These are phyloP conservation scores for Teunomyces panamensis DNA, from an alignment of 805 yeast species.

Conservation along the genomic window DNA sequence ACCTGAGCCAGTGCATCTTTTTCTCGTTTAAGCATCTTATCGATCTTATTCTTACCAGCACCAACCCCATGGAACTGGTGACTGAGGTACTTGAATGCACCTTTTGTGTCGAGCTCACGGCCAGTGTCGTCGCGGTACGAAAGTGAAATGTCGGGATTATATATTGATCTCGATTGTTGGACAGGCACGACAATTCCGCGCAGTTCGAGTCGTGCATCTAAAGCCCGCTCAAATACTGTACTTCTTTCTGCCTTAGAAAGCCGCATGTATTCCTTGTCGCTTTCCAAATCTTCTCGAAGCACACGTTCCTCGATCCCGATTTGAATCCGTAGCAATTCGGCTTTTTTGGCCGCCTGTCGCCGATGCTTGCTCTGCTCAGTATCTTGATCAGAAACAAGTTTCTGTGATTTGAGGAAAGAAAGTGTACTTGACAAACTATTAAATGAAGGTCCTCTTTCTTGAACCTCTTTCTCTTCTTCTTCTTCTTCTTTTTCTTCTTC, in stretches of 20 bases:
- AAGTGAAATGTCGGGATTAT: conserved; percentile 50
- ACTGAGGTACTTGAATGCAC: conserved; percentile 74
- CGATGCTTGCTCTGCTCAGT: conserved; percentile 13
- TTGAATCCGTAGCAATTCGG: conserved; percentile 28
- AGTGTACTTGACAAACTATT: conserved; percentile 26
- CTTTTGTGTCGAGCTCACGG: conserved; percentile 53
- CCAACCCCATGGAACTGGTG: conserved; percentile 70
- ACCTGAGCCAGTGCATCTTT: background rate
- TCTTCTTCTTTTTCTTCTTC: background rate
- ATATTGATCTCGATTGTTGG: conserved; percentile 11
- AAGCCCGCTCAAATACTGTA: conserved; percentile 19
- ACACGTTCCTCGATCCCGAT: conserved; percentile 33
- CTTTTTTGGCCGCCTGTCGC: conserved; percentile 22
- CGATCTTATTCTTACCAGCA: background rate
- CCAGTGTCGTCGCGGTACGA: conserved; percentile 68
- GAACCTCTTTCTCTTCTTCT: background rate
- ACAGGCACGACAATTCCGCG: conserved; percentile 21
- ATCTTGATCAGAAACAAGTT: conserved; percentile 11
- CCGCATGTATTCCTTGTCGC: conserved; percentile 23
- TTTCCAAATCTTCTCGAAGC: conserved; percentile 25
- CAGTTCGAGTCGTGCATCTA: conserved; percentile 27
- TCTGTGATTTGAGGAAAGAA: conserved; percentile 22
- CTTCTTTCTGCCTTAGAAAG: conserved; percentile 29
- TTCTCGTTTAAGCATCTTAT: background rate
- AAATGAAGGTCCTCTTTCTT: background rate